Base-by-base conservation (phyloP, 73 alveolate species). In the Symbiodinium natans region DNA sequence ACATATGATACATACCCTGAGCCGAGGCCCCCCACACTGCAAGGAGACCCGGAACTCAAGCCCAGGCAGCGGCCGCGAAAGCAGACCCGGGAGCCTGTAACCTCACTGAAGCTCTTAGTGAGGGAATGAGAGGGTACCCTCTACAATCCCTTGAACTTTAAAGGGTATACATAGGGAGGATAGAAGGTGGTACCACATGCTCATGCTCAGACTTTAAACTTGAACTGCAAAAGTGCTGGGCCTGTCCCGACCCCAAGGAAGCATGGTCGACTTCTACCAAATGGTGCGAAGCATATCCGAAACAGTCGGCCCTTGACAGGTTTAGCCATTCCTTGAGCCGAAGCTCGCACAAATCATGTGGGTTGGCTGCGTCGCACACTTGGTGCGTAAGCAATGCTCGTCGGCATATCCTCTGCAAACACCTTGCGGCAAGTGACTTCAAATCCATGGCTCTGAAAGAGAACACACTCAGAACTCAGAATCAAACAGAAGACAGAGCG, bases 21-120 rank as follows among this genome's bases (percentile, higher is more conserved):
- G n/a, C n/a, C 36, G 29, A 25, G 80, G 80, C 33, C 36, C 80
- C 71, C 29, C 21, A 19, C 95, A 8, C 86, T 75, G 80, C 95
- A 88, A 2, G 95, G 95, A 11, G 95, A 25, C 39, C 95, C 95
- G 4, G 95, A 59, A 23, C n/a, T 48, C 86, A 88, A 33, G 42
- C 95, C 95, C 36, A 77, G 85, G 43, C 95, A 88, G 95, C 86
- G 95, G 3, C 95, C 95, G 34, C 95, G 95, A 83, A 88, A 88
- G 95, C 95, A 88, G 29, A 88, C 73, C n/a, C 95, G 95, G 63
- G 73, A 83, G 71, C 95, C 95, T 23, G 95, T 88, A 43, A 88
- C 80, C 95, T 88, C 29, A 34, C n/a, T n/a, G n/a, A n/a, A n/a
- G n/a, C n/a, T n/a, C n/a, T n/a, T n/a, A n/a, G n/a, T n/a, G n/a